Evolutionary conservation across 305 asterid genomes (phyloP).

Genomic region (Euphrasia arctica): DNA sequence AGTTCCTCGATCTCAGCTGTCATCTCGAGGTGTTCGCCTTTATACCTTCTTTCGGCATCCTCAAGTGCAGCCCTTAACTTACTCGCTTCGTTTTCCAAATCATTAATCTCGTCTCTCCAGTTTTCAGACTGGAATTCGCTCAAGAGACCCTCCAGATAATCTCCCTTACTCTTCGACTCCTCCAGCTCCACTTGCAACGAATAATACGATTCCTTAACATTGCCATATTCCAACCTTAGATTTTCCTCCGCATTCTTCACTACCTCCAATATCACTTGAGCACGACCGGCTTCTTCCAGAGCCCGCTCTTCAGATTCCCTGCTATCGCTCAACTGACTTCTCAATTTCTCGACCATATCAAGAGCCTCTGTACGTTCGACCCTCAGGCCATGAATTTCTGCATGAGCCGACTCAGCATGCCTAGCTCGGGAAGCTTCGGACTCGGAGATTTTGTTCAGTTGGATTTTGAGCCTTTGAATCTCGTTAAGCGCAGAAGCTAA

Average conservation of each 20-base stretch:
- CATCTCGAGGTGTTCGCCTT: constrained; percentile 58
- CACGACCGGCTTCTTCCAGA: constrained; percentile 52
- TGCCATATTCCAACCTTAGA: constrained; percentile 39
- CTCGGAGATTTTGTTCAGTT: constrained; percentile 48
- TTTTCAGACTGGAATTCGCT: constrained; percentile 42
- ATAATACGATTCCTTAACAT: constrained; percentile 37
- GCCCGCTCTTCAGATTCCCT: constrained; percentile 65
- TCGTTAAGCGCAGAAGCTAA: constrained; percentile 67
- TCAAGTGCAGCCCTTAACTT: constrained; percentile 61
- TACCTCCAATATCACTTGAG: constrained; percentile 56
- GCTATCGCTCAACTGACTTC: constrained; percentile 50
- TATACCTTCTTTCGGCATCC: constrained; percentile 68
- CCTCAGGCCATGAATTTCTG: constrained; percentile 57
- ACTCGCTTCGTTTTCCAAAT: constrained; percentile 40
- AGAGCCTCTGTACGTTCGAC: constrained; percentile 57
- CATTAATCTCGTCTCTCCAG: constrained; percentile 37
- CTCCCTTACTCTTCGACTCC: constrained; percentile 45
- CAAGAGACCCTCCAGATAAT: constrained; percentile 58
- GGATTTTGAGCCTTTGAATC: constrained; percentile 67
- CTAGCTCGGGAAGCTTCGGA: constrained; percentile 64
- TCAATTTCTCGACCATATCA: constrained; percentile 55
- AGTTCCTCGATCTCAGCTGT: constrained; percentile 48
- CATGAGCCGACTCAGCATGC: constrained; percentile 61
- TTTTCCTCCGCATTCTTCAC: constrained; percentile 49
- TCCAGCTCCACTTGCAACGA: constrained; percentile 59